Percentiles rank a stretch among this genome's conserved stretches.
These are phyloP conservation scores for Mycena albidolilacea DNA, from an alignment of 768 basidiomycete genomes.

Conservation along the genomic window DNA sequence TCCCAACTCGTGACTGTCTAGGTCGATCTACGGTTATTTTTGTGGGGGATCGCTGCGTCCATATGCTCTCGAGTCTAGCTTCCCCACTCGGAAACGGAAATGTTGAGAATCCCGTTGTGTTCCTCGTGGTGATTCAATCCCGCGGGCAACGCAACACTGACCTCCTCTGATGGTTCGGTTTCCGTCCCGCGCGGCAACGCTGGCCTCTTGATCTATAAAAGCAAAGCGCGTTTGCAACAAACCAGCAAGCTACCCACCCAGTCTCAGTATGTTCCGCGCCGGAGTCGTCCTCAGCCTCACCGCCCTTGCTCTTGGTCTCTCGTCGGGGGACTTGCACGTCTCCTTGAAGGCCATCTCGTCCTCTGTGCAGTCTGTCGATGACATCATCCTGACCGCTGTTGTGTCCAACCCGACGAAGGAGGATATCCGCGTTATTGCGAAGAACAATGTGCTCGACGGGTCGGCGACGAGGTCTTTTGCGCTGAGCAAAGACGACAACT, in stretches of 20 bases:
- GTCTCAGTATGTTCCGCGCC: slow-evolving; percentile 33
- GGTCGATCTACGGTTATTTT: too few relatives aligned
- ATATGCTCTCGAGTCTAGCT: neutral
- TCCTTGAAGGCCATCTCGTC: slow-evolving; percentile 24
- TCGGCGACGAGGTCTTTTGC: slow-evolving; percentile 31
- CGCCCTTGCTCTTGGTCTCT: slow-evolving; percentile 27
- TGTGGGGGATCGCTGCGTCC: neutral
- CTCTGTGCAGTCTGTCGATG: slow-evolving; percentile 31
- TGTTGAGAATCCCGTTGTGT: neutral
- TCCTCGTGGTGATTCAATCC: neutral
- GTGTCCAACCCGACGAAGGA: slow-evolving; percentile 31
- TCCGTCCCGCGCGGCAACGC: too few relatives aligned
- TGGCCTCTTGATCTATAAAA: neutral
- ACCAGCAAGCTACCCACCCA: neutral
- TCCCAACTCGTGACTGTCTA: neutral
- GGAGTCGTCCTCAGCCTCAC: slow-evolving; percentile 26
- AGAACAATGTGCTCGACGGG: slow-evolving; percentile 36
- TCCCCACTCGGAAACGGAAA: neutral
- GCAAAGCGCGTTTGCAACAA: neutral
- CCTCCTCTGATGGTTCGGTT: too few relatives aligned
- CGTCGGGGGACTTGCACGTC: slow-evolving; percentile 28
- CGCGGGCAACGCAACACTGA: neutral
- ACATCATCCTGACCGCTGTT: slow-evolving; percentile 33
- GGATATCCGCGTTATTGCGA: slow-evolving; percentile 35
- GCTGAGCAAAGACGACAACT: slow-evolving; percentile 26